These are phyloP conservation scores for Marasmius oreades DNA, from an alignment of 1,284 basidiomycete genomes.

Conservation along the genomic window DNA sequence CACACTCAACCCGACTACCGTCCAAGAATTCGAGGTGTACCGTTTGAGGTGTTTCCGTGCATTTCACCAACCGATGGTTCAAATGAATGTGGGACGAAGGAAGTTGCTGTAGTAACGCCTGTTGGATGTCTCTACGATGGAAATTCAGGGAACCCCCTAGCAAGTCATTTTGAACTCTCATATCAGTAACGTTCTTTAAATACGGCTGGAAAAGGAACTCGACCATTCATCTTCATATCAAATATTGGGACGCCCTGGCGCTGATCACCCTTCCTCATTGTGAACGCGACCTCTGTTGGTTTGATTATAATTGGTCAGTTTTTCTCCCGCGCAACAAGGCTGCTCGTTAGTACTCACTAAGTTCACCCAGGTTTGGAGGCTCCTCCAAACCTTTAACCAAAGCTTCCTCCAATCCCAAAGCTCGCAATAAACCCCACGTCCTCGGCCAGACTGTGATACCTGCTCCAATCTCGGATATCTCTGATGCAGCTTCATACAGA, in stretches of 20 bases:
- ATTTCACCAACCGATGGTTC: conserved; percentile 37
- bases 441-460: conserved; percentile 24
- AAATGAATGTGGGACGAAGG: conserved; percentile 29
- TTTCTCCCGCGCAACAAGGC: no score
- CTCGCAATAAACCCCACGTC: conserved; percentile 21
- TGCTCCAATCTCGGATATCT: conserved; percentile 23
- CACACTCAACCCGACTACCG: conserved; percentile 37
- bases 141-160: conserved; percentile 38
- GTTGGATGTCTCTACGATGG: conserved; percentile 44
- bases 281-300: background rate
- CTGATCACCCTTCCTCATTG: conserved; percentile 8
- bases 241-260: background rate
- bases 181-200: background rate
- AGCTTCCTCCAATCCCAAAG: conserved; percentile 18
- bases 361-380: conserved; percentile 14
- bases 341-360: conserved; percentile 13
- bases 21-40: conserved; percentile 42
- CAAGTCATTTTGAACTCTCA: background rate
- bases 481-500: conserved; percentile 20
- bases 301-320: background rate
- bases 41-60: conserved; percentile 24
- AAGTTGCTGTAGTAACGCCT: conserved; percentile 32
- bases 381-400: conserved; percentile 16
- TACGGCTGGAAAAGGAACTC: background rate
- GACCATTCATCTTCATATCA: conserved; percentile 1